A percentile compares a stretch with the other conserved stretches of the same genome.
phyloP scores from a whole-genome alignment of 1,284 basidiomycete genomes.

The Austropuccinia psidii region DNA sequence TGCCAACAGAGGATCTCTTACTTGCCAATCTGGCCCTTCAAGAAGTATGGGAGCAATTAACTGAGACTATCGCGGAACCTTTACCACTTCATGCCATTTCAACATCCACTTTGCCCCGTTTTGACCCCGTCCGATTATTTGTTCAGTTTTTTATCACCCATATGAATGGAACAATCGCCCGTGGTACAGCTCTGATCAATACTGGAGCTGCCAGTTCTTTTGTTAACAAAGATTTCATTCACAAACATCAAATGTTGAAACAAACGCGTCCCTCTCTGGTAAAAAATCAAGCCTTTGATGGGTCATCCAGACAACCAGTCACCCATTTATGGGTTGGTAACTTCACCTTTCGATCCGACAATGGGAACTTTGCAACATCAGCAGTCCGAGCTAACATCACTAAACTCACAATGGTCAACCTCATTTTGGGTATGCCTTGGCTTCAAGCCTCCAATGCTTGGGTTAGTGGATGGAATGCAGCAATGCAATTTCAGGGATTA shows the following conservation, averaged over 20 bases:
- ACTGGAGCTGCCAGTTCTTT: neutral
- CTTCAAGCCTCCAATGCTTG: neutral
- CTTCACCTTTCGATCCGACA: neutral
- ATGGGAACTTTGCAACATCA: neutral
- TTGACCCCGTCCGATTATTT: too few species aligned
- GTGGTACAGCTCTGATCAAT: neutral
- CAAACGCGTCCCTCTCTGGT: neutral
- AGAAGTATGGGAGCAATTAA: too few species aligned
- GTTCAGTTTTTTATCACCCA: too few species aligned
- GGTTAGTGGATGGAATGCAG: neutral
- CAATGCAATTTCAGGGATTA: neutral
- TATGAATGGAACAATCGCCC: too few species aligned
- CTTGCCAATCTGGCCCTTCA: too few species aligned
- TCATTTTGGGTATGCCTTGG: conserved; percentile 9
- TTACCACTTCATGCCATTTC: too few species aligned
- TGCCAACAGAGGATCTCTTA: neutral
- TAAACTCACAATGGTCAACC: neutral
- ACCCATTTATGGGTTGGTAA: neutral
- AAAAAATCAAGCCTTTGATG: neutral
- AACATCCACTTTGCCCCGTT: too few species aligned
- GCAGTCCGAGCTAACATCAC: neutral
- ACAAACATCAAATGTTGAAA: neutral
- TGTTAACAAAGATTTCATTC: neutral
- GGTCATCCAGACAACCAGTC: neutral
- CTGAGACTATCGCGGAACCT: too few species aligned